Conservation (phyloP, 106 monocot genomes). For the Narthecium ossifragum region DNA sequence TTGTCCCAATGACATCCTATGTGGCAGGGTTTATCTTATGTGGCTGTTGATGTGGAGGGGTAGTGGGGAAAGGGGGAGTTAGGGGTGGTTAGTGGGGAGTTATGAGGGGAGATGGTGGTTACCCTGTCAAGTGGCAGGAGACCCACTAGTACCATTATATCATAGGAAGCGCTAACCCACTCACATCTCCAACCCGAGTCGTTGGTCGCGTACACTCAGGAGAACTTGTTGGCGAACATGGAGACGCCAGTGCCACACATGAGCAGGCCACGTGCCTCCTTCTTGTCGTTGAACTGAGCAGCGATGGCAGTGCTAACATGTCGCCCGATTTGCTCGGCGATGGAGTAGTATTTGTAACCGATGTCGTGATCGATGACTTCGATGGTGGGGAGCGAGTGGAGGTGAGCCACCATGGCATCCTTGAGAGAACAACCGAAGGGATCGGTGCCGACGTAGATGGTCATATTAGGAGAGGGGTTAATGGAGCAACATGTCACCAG, state of each 20-base stretch:
- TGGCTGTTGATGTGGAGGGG: no score
- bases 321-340: conserved; percentile 44
- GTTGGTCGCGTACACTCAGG: conserved; percentile 72
- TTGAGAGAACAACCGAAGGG: conserved; percentile 61
- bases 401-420: conserved; percentile 58
- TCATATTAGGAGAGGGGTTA: conserved; percentile 5
- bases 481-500: not conserved
- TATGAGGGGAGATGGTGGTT: no score
- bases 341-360: conserved; percentile 75
- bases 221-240: conserved; percentile 95
- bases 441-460: conserved; percentile 71
- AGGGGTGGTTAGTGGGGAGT: no score
- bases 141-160: no score
- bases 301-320: conserved; percentile 22
- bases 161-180: no score
- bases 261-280: conserved; percentile 58
- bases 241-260: conserved; percentile 84
- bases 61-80: no score
- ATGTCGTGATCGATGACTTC: conserved; percentile 61
- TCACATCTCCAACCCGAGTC: no score
- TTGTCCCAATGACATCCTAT: no score
- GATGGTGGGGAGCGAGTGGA: conserved; percentile 50
- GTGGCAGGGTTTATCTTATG: no score
- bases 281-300: not conserved
- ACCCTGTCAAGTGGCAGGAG: no score